Evolutionary conservation across 2,329 filamentous ascomycete species (phyloP).

Genomic region (Botrytis paeoniae): DNA sequence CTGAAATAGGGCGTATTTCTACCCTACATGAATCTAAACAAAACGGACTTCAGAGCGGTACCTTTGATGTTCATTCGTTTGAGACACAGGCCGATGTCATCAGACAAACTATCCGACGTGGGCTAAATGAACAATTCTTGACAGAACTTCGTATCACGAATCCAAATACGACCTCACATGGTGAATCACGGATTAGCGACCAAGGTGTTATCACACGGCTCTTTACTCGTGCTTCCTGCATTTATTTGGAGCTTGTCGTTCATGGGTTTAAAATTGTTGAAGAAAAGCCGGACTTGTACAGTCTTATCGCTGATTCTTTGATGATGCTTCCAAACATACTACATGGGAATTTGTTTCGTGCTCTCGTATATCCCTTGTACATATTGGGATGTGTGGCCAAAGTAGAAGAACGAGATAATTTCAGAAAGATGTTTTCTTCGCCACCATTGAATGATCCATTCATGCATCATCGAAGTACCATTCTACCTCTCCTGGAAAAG

Average conservation of each 20-base stretch:
- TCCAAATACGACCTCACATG: not conserved
- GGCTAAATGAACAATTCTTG: slow-evolving; percentile 25
- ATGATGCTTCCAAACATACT: slow-evolving; percentile 26
- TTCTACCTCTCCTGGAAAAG: slow-evolving; percentile 33
- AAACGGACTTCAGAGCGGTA: slow-evolving; percentile 39
- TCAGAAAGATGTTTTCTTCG: slow-evolving; percentile 30
- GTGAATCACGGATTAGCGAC: not conserved
- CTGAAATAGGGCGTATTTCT: slow-evolving; percentile 53
- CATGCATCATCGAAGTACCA: slow-evolving; percentile 31
- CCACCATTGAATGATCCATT: slow-evolving; percentile 30
- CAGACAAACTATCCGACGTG: slow-evolving; percentile 26
- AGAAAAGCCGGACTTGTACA: slow-evolving; percentile 17
- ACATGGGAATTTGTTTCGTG: slow-evolving; percentile 24
- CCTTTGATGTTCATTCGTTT: slow-evolving; percentile 23
- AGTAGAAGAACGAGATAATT: slow-evolving; percentile 29
- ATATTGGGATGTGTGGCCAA: slow-evolving; percentile 31
- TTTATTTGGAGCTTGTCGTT: slow-evolving; percentile 34
- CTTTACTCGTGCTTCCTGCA: slow-evolving; percentile 28
- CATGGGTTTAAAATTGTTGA: slow-evolving; percentile 27
- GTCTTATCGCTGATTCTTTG: slow-evolving; percentile 26
- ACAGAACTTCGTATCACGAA: slow-evolving; percentile 23
- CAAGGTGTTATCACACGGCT: slow-evolving; percentile 28
- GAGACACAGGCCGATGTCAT: slow-evolving; percentile 24
- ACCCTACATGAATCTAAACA: slow-evolving; percentile 56
- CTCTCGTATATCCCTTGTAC: slow-evolving; percentile 31